phyloP scores from a whole-genome alignment of 257 asterid genomes.

The Solanum piurae region DNA sequence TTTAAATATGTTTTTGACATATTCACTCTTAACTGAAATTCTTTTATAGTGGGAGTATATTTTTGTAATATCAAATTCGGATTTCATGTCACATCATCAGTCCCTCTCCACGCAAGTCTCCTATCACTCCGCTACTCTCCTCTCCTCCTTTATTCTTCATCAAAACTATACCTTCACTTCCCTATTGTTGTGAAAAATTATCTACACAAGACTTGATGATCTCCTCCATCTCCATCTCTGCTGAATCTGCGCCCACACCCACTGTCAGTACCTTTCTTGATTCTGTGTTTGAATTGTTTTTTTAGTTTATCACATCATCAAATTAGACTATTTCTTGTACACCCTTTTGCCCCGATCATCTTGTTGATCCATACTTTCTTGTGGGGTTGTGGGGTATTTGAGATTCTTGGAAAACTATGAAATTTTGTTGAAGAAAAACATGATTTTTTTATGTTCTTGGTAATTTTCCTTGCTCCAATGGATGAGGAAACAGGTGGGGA shows the following conservation, averaged over 20 bases:
- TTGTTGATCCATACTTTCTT: neutral
- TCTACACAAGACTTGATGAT: neutral
- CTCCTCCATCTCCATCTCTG: slow-evolving; percentile 1
- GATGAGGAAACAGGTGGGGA: neutral
- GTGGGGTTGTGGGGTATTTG: neutral
- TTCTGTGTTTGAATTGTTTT: neutral
- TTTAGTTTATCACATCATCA: neutral
- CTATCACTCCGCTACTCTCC: neutral
- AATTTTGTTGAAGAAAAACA: neutral
- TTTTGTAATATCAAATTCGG: neutral
- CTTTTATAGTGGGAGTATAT: neutral
- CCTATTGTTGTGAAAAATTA: neutral
- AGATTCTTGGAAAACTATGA: neutral
- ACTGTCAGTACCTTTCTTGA: neutral
- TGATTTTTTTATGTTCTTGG: neutral
- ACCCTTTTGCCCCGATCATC: neutral
- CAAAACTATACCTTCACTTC: neutral
- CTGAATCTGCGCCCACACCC: neutral
- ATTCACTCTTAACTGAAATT: neutral
- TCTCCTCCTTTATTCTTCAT: neutral
- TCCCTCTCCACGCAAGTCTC: neutral
- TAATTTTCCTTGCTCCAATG: neutral
- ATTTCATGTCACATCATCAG: neutral
- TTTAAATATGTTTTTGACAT: too few relatives aligned
- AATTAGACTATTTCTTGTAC: neutral